A percentile compares a stretch with the other conserved stretches of the same genome.
Evolutionary conservation across 2,329 filamentous ascomycete genomes (phyloP).

Genomic region (Beauveria asiatica): DNA sequence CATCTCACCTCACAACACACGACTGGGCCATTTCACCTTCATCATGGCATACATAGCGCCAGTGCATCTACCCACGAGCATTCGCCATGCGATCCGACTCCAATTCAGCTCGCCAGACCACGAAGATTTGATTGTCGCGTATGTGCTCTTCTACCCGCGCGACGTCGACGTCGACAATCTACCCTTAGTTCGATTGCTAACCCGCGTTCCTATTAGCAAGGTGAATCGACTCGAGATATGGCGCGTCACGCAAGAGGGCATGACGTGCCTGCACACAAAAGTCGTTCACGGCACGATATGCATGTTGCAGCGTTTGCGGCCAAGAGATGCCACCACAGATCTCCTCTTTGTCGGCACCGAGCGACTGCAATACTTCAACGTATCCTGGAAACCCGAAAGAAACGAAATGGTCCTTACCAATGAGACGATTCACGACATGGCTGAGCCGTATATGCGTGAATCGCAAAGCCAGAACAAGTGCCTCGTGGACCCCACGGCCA

Average conservation of each 20-base stretch:
- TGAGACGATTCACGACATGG: conserved; percentile 42
- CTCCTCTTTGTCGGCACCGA: conserved; percentile 91
- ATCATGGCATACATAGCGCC: conserved; percentile 90
- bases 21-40: neutral
- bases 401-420: conserved; percentile 43
- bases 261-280: conserved; percentile 58
- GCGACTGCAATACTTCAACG: conserved; percentile 80
- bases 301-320: conserved; percentile 73
- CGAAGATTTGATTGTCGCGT: conserved; percentile 84
- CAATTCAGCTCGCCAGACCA: conserved; percentile 65
- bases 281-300: conserved; percentile 78
- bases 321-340: conserved; percentile 65
- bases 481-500: conserved; percentile 71
- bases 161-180: neutral
- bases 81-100: conserved; percentile 78
- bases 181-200: conserved; percentile 19
- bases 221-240: conserved; percentile 83
- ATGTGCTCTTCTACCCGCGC: conserved; percentile 28
- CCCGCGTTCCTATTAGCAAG: conserved; percentile 45
- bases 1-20: neutral
- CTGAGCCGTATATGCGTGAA: conserved; percentile 59
- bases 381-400: conserved; percentile 65
- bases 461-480: conserved; percentile 77
- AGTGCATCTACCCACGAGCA: conserved; percentile 85
- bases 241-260: conserved; percentile 54